A percentile compares a stretch with the other conserved stretches of the same genome.
Conservation (phyloP, 169 alveolate genomes). For the Plasmodium cynomolgi region DNA sequence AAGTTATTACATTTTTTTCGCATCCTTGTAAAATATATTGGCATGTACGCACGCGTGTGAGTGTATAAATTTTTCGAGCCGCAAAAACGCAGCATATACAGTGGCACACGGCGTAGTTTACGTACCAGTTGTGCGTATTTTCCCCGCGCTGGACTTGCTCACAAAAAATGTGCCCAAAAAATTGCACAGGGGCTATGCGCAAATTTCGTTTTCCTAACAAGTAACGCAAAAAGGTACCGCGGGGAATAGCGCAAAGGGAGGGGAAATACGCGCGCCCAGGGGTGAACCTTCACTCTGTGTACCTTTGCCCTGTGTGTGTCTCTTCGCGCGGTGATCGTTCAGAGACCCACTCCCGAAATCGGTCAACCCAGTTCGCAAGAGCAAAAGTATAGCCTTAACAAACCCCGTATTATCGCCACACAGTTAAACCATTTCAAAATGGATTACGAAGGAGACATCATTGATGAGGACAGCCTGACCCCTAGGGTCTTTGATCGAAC, state of each 20-base stretch:
- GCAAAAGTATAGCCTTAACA: background rate
- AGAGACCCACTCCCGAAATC: background rate
- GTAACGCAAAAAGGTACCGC: background rate
- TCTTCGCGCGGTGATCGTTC: background rate
- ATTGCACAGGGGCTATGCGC: background rate
- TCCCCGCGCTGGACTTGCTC: background rate
- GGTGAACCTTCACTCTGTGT: background rate
- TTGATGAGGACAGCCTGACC: constrained; percentile 66
- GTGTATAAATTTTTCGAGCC: background rate
- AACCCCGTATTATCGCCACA: background rate
- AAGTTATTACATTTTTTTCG: background rate
- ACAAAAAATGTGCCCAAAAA: background rate
- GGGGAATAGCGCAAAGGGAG: background rate
- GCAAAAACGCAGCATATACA: background rate
- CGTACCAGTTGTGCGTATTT: background rate
- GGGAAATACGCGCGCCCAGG: background rate
- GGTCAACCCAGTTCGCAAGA: background rate
- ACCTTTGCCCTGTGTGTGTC: background rate
- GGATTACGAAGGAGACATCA: constrained; percentile 21
- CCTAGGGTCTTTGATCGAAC: constrained; percentile 73
- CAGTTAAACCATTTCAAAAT: constrained; percentile 9
- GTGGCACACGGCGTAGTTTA: background rate
- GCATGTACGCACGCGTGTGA: background rate
- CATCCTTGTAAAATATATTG: background rate
- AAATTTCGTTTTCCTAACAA: background rate